Evolutionary conservation across 257 asterid genomes (phyloP), one percentile per base, ranked within the genome.

Genomic region (Scutellaria baicalensis): DNA sequence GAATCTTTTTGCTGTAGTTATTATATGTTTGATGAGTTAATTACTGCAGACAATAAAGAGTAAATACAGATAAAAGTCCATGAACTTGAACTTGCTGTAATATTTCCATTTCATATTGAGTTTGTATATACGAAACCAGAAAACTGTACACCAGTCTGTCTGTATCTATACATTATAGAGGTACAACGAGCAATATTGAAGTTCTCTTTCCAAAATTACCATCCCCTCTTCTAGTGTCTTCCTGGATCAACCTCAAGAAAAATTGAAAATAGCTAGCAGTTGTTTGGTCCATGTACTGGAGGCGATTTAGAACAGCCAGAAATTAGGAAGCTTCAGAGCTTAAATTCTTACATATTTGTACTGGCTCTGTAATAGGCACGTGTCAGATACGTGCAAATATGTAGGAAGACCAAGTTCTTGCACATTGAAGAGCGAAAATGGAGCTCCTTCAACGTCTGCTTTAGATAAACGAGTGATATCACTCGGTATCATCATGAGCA

Each of bases 71-170:
- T 27, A 27, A 27, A 27, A 27, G 33, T 27, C 33, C 33, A 27
- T 27, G 33, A 27, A 27, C 33, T 27, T 27, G 33, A 27, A 27
- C 33, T 57, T 58, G 38, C 68, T 21, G 7, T 59, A 11, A 20
- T 49, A 61, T 71, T 49, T 71, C 40, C 14, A 35, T 47, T 16
- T 36, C 33, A 59, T 16, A 3, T 35, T n/a, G 9, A 20, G 8
- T 17, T 17, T 8, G 33, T 27, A 72, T 73, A 57, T 50, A 74
- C 55, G 60, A 38, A 67, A 40, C 66, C 64, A 66, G 27, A 49
- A 67, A 59, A 67, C 70, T 62, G 52, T 75, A 69, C 68, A 69
- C 39, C 50, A 40, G 44, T 1, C 43, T 8, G 4, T 42, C 50
- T 4, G 12, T 31, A 63, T 17, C 64, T 70, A 40, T 70, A 70